phyloP scores from a whole-genome alignment of 176 grass and related monocot genomes.

The Ensete ventricosum region DNA sequence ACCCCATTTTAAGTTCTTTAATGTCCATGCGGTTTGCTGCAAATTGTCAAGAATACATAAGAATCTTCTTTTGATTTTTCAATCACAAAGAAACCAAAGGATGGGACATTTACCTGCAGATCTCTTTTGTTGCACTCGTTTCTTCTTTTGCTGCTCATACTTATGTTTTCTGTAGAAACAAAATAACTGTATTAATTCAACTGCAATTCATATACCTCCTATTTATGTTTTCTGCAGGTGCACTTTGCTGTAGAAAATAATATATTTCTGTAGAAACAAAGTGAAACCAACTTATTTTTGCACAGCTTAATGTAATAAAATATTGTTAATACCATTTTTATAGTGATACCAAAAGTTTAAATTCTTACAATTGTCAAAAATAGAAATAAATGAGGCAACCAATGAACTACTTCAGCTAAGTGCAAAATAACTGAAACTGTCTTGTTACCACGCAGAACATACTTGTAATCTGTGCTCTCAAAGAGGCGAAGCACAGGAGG shows the following conservation, averaged over 20 bases:
- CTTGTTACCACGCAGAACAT: conserved; percentile 7
- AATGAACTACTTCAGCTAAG: background rate
- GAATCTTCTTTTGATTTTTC: conserved; percentile 6
- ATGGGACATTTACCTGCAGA: conserved; percentile 41
- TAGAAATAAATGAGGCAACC: background rate
- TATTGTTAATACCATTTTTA: background rate
- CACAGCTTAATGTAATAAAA: conserved; percentile 1
- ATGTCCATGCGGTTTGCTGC: conserved; percentile 59
- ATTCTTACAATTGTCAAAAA: too few relatives aligned
- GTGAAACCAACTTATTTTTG: conserved; percentile 14
- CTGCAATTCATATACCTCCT: too few relatives aligned
- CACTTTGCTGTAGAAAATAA: too few relatives aligned
- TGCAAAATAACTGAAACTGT: conserved; percentile 13
- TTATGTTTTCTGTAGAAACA: conserved; percentile 61
- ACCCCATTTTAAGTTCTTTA: conserved; percentile 98
- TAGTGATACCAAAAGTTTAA: too few relatives aligned
- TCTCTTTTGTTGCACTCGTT: conserved; percentile 85
- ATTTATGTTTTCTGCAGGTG: too few relatives aligned
- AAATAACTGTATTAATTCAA: conserved; percentile 11
- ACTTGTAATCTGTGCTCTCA: conserved; percentile 75
- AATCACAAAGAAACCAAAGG: background rate
- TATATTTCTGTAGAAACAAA: too few relatives aligned
- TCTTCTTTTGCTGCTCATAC: conserved; percentile 93
- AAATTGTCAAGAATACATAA: conserved; percentile 17
- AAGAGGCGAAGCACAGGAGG: conserved; percentile 85